Evolutionary conservation across 2,329 filamentous ascomycete genomes (phyloP).

Genomic region (Neofusicoccum parvum): DNA sequence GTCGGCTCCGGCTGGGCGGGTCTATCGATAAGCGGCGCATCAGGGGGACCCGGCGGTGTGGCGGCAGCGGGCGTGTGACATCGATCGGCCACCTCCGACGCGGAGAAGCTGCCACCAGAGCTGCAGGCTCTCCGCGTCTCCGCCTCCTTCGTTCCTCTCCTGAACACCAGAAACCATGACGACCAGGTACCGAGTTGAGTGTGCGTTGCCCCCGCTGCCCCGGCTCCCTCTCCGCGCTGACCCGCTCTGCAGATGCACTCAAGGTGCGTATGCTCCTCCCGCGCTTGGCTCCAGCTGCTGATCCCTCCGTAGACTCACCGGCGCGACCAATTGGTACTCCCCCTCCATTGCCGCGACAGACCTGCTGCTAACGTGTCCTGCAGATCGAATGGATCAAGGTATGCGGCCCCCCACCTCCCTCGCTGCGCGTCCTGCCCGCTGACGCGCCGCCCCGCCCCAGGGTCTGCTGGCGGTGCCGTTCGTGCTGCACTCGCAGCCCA

Average conservation of each 20-base stretch:
- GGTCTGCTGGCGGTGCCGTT: constrained; percentile 87
- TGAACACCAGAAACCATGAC: constrained; percentile 36
- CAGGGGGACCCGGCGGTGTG: not conserved
- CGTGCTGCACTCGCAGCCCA: constrained; percentile 93
- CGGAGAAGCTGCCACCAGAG: constrained; percentile 5
- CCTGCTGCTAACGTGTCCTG: constrained; percentile 21
- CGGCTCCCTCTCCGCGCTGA: not conserved
- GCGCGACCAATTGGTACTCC: constrained; percentile 84
- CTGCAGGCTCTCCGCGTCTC: constrained; percentile 9
- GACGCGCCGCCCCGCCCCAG: constrained; percentile 24
- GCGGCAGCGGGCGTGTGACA: constrained; percentile 1
- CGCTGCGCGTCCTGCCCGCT: not conserved
- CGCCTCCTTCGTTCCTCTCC: constrained; percentile 5
- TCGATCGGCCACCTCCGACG: constrained; percentile 15
- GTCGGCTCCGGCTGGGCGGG: not conserved
- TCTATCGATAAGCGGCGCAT: constrained; percentile 10
- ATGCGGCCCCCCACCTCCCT: constrained; percentile 21
- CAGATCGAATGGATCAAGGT: constrained; percentile 90
- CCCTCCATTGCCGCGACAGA: not conserved
- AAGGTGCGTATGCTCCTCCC: constrained; percentile 51
- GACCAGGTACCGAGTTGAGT: constrained; percentile 46
- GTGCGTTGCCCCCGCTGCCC: constrained; percentile 28
- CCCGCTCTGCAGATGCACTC: constrained; percentile 57
- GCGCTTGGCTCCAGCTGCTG: not conserved
- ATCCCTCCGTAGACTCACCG: constrained; percentile 71